These are phyloP conservation scores for Vitis hybrid DNA, from an alignment of 177 flowering plant species.

Conservation along the genomic window DNA sequence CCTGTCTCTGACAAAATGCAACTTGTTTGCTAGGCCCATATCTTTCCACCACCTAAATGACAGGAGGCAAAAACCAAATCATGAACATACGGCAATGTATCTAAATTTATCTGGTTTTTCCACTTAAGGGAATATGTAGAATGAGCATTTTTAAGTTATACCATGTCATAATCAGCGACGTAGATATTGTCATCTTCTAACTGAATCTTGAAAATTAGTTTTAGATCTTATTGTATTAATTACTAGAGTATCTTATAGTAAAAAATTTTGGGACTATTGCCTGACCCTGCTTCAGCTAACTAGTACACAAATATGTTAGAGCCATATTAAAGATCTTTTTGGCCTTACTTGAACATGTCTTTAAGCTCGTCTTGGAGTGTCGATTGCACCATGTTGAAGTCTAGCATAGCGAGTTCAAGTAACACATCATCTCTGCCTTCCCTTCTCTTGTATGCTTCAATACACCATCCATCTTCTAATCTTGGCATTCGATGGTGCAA, in stretches of 20 bases:
- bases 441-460: constrained; percentile 18
- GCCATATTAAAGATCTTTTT: neutral
- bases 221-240: too few species aligned
- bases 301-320: too few species aligned
- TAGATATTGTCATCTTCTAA: too few species aligned
- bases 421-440: constrained; percentile 10
- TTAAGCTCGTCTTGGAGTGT: constrained; percentile 24
- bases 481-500: constrained; percentile 18
- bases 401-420: constrained; percentile 34
- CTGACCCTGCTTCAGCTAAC: too few species aligned
- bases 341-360: constrained; percentile 22
- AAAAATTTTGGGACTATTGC: too few species aligned
- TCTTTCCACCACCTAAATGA: constrained; percentile 43
- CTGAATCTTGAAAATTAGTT: too few species aligned
- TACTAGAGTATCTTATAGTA: too few species aligned
- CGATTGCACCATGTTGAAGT: constrained; percentile 35
- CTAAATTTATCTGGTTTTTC: too few species aligned
- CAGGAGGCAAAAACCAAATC: neutral
- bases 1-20: constrained; percentile 40
- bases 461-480: constrained; percentile 29
- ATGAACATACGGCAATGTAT: too few species aligned
- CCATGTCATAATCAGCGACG: too few species aligned
- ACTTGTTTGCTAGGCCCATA: constrained; percentile 25
- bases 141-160: too few species aligned
- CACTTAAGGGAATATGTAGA: too few species aligned